Evolutionary conservation across 208 protist genomes (phyloP), one percentile per base, ranked within the genome.

Genomic region (Acanthamoeba culbertsoni): DNA sequence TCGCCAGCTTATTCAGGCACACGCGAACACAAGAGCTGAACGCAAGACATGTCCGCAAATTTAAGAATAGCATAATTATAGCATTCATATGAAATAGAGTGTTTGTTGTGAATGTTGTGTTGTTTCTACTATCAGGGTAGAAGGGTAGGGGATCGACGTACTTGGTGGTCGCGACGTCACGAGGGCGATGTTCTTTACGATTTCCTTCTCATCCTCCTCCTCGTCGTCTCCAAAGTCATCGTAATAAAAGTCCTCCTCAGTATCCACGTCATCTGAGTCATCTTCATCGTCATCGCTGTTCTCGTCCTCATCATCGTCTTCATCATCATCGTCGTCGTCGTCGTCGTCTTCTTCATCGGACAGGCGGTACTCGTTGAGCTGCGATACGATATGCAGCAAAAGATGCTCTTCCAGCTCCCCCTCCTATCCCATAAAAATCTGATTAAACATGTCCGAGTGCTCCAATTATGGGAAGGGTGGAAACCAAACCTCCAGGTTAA

Each of bases 131-230:
- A n/a, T n/a, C n/a, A n/a, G n/a, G n/a, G n/a, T n/a, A n/a, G n/a
- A n/a, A n/a, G 51, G 16, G 23, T n/a, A 23, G 37, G 5, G 18
- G 37, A 5, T 26, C 28, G 63, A 37, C 68, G 35, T 79, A 79
- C 68, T 79, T 79, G 68, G 68, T 51, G 68, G 68, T 0, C 68
- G 68, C n/a, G n/a, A n/a, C n/a, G n/a, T n/a, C n/a, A n/a, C n/a
- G n/a, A n/a, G n/a, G n/a, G n/a, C n/a, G n/a, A n/a, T n/a, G n/a
- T 68, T 68, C 59, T 37, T 68, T 8, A 33, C 28, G 31, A 68
- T 7, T n/a, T 68, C 59, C 59, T 68, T 37, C 28, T 68, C 59
- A 12, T 68, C 59, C 10, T 48, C 68, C 16, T 79, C 28, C 23
- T 48, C 68, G 10, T 79, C 68, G n/a, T 48, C 42, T 8, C n/a